These are phyloP conservation scores for Acacia acuminata DNA, from an alignment of 306 rosid genomes.

Conservation along the genomic window DNA sequence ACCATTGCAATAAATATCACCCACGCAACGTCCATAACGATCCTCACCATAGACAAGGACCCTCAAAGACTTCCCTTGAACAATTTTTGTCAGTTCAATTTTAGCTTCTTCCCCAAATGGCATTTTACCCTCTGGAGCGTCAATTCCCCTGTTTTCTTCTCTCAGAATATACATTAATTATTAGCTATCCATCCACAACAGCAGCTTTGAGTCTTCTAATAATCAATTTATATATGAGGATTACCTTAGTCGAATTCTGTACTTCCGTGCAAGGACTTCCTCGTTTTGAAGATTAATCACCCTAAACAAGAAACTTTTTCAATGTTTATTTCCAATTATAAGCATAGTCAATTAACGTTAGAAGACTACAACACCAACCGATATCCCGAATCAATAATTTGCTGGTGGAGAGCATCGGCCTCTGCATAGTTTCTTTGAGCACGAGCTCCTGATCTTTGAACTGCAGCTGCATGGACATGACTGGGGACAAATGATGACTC, in stretches of 20 bases:
- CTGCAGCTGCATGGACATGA: constrained; percentile 54
- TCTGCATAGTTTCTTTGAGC: constrained; percentile 42
- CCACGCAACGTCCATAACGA: constrained; percentile 79
- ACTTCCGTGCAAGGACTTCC: constrained; percentile 76
- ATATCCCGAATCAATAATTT: constrained; percentile 76
- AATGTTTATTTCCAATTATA: background rate
- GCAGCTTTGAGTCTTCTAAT: background rate
- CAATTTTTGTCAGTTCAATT: constrained; percentile 57
- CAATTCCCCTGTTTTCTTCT: constrained; percentile 72
- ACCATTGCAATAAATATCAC: constrained; percentile 73
- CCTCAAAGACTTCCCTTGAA: constrained; percentile 75
- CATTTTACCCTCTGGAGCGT: constrained; percentile 87
- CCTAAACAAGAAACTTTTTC: constrained; percentile 39
- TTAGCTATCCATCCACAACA: background rate
- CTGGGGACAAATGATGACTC: constrained; percentile 67
- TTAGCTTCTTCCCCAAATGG: constrained; percentile 86
- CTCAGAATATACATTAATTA: background rate
- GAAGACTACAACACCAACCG: constrained; percentile 51
- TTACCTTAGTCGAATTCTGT: constrained; percentile 87
- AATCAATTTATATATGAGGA: background rate
- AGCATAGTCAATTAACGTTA: constrained; percentile 2
- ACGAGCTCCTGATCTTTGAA: constrained; percentile 63
- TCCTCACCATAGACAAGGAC: constrained; percentile 75
- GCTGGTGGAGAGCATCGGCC: constrained; percentile 76
- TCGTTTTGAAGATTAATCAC: constrained; percentile 51